These are phyloP conservation scores for Diaporthe vexans DNA, from an alignment of 2,329 filamentous ascomycete species.

Conservation along the genomic window DNA sequence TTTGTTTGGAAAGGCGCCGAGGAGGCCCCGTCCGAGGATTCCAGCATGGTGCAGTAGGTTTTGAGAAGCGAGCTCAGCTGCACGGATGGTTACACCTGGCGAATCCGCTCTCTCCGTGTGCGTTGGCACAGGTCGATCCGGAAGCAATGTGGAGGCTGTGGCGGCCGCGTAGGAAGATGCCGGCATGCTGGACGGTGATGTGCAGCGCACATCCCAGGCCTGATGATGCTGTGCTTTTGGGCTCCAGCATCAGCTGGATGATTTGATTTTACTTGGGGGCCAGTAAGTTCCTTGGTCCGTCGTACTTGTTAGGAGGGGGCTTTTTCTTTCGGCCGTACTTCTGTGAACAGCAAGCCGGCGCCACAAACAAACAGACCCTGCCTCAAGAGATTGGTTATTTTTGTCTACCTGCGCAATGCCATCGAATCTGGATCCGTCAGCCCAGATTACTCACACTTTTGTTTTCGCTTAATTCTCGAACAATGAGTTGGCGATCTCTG, in stretches of 20 bases:
- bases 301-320: background rate
- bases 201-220: background rate
- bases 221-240: background rate
- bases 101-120: background rate
- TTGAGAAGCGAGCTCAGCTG: too few species aligned
- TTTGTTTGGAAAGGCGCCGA: background rate
- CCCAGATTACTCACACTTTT: background rate
- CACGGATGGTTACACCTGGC: background rate
- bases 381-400: background rate
- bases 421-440: background rate
- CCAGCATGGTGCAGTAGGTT: background rate
- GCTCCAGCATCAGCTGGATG: background rate
- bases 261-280: background rate
- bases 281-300: background rate
- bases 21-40: background rate
- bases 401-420: background rate
- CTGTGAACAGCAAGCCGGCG: background rate
- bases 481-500: background rate
- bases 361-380: constrained; percentile 17
- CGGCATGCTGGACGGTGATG: background rate
- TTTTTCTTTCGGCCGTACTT: constrained; percentile 1
- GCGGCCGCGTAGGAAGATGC: background rate
- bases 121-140: background rate
- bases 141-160: background rate
- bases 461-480: background rate